These are phyloP conservation scores for Sarocladium brachiariae DNA, from an alignment of 2,329 filamentous ascomycete genomes.

Conservation along the genomic window DNA sequence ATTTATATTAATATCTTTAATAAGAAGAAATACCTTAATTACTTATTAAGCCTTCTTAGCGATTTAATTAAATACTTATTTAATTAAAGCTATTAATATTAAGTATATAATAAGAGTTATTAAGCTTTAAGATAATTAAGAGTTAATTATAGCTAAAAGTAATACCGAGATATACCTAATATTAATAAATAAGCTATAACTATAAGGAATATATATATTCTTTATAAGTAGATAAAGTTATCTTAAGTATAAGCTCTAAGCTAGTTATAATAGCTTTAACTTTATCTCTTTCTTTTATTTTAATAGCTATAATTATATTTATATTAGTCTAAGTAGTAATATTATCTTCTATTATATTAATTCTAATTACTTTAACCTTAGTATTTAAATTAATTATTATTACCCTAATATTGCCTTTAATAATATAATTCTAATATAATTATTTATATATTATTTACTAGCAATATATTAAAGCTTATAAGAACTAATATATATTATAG, in stretches of 20 bases:
- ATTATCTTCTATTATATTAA: background rate
- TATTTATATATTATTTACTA: background rate
- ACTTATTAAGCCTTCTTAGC: background rate
- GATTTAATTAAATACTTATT: background rate
- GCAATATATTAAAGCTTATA: background rate
- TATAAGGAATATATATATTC: background rate
- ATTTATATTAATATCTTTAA: constrained; percentile 11
- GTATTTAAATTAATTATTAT: background rate
- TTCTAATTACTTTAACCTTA: background rate
- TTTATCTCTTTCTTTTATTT: too few species aligned
- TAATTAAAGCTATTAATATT: background rate
- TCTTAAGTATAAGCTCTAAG: background rate
- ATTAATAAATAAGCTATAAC: background rate
- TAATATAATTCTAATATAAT: background rate
- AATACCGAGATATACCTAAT: background rate
- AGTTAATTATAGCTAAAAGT: constrained; percentile 13
- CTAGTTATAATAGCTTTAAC: background rate
- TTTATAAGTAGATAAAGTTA: background rate
- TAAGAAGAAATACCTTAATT: background rate
- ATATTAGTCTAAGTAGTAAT: background rate
- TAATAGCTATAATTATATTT: too few species aligned
- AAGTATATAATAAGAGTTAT: constrained; percentile 10
- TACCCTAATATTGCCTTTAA: too few species aligned
- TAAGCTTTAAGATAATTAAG: constrained; percentile 14
- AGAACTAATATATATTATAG: background rate